These are phyloP conservation scores for Backusella liffmaniae DNA, from an alignment of 192 early-diverging fungal genomes.

Conservation along the genomic window DNA sequence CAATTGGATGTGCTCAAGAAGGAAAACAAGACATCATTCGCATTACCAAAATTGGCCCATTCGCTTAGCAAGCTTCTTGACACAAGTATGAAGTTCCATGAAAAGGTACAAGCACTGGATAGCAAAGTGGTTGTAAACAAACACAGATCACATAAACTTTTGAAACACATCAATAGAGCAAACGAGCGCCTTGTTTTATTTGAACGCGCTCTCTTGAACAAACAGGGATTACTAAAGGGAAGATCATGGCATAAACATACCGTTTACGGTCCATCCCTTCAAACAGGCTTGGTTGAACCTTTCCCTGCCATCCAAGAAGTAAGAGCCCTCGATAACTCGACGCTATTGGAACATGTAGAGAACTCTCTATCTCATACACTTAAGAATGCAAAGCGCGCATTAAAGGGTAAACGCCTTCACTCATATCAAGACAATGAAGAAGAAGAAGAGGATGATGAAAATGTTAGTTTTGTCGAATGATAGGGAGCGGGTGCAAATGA, in stretches of 20 bases:
- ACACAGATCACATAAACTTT: conserved; percentile 4
- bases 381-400: background rate
- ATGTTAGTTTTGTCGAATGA: background rate
- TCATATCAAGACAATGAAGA: background rate
- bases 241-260: conserved; percentile 58
- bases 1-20: background rate
- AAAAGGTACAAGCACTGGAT: background rate
- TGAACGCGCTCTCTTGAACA: conserved; percentile 54
- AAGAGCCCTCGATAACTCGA: background rate
- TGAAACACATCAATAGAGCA: conserved; percentile 17
- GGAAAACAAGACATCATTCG: background rate
- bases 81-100: conserved; percentile 1
- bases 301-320: background rate
- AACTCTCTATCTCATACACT: background rate
- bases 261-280: conserved; percentile 41
- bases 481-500: background rate
- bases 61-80: background rate
- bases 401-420: background rate
- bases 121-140: background rate
- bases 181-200: conserved; percentile 48
- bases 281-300: background rate
- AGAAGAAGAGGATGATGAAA: background rate
- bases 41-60: background rate
- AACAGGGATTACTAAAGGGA: conserved; percentile 43
- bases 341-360: background rate